Conservation (phyloP, 768 basidiomycete genomes). For the Lentinula aciculospora region DNA sequence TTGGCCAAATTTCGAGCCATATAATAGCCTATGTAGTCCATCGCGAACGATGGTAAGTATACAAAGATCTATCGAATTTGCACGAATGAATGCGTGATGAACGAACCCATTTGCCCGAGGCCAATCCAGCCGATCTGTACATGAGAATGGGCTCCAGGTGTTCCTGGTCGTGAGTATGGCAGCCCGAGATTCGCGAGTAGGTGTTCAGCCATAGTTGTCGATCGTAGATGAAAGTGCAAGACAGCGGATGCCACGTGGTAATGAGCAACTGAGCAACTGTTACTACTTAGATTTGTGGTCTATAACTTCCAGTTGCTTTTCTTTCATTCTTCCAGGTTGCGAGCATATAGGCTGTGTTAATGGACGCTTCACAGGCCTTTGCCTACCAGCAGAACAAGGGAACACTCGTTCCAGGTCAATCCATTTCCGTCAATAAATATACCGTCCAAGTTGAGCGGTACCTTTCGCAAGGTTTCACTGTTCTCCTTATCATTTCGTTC, state of each 20-base stretch:
- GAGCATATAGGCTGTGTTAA: constrained; percentile 15
- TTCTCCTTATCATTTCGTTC: constrained; percentile 10
- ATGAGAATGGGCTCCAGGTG: constrained; percentile 32
- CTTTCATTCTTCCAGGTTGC: neutral
- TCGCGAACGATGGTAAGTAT: constrained; percentile 48
- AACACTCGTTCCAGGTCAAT: constrained; percentile 75
- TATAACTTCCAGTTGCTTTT: too few species aligned
- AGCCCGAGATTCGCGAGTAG: constrained; percentile 12
- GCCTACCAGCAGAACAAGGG: constrained; percentile 53
- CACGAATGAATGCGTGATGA: constrained; percentile 15
- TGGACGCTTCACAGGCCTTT: constrained; percentile 48
- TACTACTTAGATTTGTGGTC: too few species aligned
- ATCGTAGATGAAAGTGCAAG: neutral
- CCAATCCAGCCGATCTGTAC: constrained; percentile 39
- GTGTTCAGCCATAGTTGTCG: constrained; percentile 13
- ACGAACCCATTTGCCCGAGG: constrained; percentile 45
- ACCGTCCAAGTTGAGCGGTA: constrained; percentile 91
- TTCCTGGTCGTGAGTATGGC: constrained; percentile 57
- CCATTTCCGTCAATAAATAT: constrained; percentile 85
- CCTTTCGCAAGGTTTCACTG: constrained; percentile 81
- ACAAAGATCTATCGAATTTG: neutral
- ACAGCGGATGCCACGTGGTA: neutral
- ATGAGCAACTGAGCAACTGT: neutral
- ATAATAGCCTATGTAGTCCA: constrained; percentile 37
- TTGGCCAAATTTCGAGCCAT: constrained; percentile 81